A percentile compares a stretch with the other conserved stretches of the same genome.
These are phyloP conservation scores for Tricholoma flavovirens DNA, from an alignment of 768 basidiomycete species.

Conservation along the genomic window DNA sequence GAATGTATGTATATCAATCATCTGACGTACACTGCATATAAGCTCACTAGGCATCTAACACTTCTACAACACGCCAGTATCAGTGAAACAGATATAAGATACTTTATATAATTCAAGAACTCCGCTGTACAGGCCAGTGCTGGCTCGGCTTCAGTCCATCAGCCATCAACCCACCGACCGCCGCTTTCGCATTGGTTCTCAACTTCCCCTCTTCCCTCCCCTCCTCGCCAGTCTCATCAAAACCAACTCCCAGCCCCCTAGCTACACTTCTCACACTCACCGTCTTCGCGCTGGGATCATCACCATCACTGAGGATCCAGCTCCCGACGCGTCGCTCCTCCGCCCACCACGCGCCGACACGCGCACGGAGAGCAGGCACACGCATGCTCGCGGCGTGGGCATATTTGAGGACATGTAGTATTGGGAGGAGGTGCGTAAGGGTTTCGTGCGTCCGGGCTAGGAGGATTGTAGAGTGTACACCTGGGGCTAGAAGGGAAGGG, in stretches of 20 bases:
- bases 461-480: conserved; percentile 14
- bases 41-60: too few species aligned
- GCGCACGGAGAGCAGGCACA: conserved; percentile 38
- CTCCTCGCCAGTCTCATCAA: conserved; percentile 22
- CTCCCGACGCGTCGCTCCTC: conserved; percentile 48
- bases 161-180: conserved; percentile 25
- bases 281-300: neutral
- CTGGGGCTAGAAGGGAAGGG: conserved; percentile 25
- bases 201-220: conserved; percentile 25
- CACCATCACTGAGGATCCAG: conserved; percentile 41
- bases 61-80: neutral
- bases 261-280: conserved; percentile 38
- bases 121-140: conserved; percentile 19
- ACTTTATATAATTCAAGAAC: neutral
- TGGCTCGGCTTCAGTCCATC: conserved; percentile 26
- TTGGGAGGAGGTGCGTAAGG: conserved; percentile 35
- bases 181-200: conserved; percentile 26
- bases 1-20: too few species aligned
- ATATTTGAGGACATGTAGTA: conserved; percentile 52
- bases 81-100: neutral
- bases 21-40: too few species aligned
- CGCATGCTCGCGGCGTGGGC: conserved; percentile 55
- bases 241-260: conserved; percentile 38
- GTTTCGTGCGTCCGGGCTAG: conserved; percentile 25
- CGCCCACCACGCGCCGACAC: conserved; percentile 52